Base-by-base conservation (phyloP, 2,329 filamentous ascomycete species). In the Epichloe elymi region DNA sequence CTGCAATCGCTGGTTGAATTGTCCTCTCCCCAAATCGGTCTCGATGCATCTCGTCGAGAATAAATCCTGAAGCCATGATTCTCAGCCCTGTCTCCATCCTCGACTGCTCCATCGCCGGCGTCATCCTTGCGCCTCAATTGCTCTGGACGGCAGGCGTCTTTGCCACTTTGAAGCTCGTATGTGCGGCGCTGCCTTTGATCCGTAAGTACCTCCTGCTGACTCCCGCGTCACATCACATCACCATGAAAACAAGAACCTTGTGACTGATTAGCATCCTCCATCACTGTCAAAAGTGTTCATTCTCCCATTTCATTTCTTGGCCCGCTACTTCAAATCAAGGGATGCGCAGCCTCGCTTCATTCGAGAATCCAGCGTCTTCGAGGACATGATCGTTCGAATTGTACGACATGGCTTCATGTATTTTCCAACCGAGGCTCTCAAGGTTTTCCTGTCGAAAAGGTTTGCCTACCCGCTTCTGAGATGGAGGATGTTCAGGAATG, bases 391-490 rank as follows among this genome's bases (percentile, higher is more conserved):
- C 46, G 76, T 91, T 53, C 77, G 85, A 53, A 88, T 83, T 60
- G 85, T 93, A 37, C 77, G 85, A 49, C 89, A 86, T 72, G 85
- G 84, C 14, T 91, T 91, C 62, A 78, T 81, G 26, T 76, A 79
- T 54, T 79, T 91, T 56, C 83, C 84, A 3, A 74, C 84, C 8
- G 73, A 70, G 36, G 76, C 91, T 26, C 83, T 82, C 5, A 75
- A 83, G 39, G 81, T 90, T 15, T 91, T 93, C 72, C 88, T 93
- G 64, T 84, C 81, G 6, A 88, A 83, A 67, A 65, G 70, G 70
- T 35, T 85, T 93, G 78, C 84, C 1, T 63, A 88, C 47, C 86
- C 86, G 0, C 91, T 91, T 63, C 64, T 90, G 53, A 73, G 76
- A 47, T 93, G 86, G 67, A 80, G 87, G 37, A 82, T 90, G 78